Base-by-base conservation (phyloP, 371 early-diverging fungal genomes). In the Apophysomyces ossiformis region DNA sequence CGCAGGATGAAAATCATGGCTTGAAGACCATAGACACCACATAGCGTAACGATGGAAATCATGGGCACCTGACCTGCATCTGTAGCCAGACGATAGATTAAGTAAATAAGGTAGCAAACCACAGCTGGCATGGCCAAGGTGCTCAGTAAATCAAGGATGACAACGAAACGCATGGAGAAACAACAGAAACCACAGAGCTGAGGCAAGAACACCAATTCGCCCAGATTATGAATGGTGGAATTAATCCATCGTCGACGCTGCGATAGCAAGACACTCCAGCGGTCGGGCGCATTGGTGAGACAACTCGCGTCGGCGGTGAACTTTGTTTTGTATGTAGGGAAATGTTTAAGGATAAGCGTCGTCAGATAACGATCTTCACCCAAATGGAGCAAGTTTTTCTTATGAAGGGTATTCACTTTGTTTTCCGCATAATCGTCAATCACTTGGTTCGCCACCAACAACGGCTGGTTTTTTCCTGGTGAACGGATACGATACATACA, bases 181-280 rank as follows among this genome's bases (percentile, higher is more conserved):
- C 94, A 95, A 72, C 94, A 95, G 77, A 94, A 95, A 38, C 98
- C 98, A 69, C 98, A 98, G 13, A 97, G 85, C 57, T 91, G 89
- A 44, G 92, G 89, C 37, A 98, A 82, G 57, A 90, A 83, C 57
- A 94, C 83, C 39, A 98, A 82, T 76, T 96, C 98, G 68, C 95
- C 92, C 57, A 98, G 76, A 71, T 99, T 99, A 78, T 96, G 96
- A 38, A 99, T 91, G 0, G 99, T 99, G 7, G 97, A 96, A 76
- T 99, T 99, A 69, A 99, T 99, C 99, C 99, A 99, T 57, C 99
- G 87, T 72, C 99, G 92, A 66, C 99, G 90, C 74, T 99, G 99
- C 2, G 99, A 99, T 21, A 99, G 72, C 50, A 99, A 84, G 2
- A 99, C 93, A 37, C 85, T 81, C 90, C 97, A 99, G 67, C 85